These are phyloP conservation scores for Monilinia aucupariae DNA, from an alignment of 2,329 filamentous ascomycete genomes.

Conservation along the genomic window DNA sequence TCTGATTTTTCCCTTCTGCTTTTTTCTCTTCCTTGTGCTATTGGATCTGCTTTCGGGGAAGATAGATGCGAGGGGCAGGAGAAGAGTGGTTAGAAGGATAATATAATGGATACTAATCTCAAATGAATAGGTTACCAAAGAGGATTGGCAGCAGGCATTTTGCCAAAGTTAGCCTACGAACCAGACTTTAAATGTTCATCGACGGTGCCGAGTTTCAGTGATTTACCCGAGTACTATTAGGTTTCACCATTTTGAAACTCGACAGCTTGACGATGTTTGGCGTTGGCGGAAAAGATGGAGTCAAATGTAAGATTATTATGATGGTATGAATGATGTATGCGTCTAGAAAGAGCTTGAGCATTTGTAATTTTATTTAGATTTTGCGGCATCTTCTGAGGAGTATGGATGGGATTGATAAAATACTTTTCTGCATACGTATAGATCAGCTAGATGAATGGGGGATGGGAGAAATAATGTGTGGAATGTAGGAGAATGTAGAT, in stretches of 20 bases:
- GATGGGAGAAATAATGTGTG: neutral
- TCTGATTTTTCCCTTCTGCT: constrained; percentile 46
- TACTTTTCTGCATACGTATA: neutral
- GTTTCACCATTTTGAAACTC: neutral
- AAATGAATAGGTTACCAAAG: constrained; percentile 11
- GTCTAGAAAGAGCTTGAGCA: neutral
- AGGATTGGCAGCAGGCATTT: constrained; percentile 49
- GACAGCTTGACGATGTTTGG: neutral
- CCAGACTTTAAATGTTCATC: constrained; percentile 62
- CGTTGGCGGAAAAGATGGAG: no score
- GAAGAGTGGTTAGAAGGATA: neutral
- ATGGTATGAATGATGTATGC: neutral
- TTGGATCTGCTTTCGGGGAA: constrained; percentile 40
- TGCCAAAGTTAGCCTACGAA: constrained; percentile 70
- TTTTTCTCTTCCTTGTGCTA: constrained; percentile 52
- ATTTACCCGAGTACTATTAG: constrained; percentile 48
- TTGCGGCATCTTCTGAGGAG: neutral
- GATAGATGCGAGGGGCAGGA: neutral
- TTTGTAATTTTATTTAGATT: neutral
- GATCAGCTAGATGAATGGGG: neutral
- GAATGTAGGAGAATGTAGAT: neutral
- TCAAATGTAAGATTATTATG: neutral
- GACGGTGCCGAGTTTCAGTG: constrained; percentile 49
- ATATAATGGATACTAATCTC: neutral
- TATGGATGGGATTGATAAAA: neutral